Base-by-base conservation (phyloP, 2,329 filamentous ascomycete species). In the Sporothrix humicola region DNA sequence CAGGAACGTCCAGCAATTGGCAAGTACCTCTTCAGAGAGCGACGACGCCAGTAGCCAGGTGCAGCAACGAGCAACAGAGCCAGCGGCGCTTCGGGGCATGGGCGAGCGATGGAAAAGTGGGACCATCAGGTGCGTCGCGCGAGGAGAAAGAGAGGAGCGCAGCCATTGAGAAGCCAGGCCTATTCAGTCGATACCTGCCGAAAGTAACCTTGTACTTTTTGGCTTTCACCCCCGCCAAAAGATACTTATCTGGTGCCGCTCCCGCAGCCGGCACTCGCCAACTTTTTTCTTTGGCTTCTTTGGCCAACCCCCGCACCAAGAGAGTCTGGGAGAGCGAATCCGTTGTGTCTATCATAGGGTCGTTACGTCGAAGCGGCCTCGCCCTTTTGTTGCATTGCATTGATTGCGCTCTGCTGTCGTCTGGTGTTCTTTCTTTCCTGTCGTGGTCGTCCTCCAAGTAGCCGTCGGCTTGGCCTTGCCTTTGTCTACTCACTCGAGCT, bases 61-160 rank as follows among this genome's bases (percentile, higher is more conserved):
- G 15, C 61, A 66, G 61, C 12, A 46, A n/a, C 23, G 61, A 65
- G 42, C 20, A 50, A 10, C 68, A 58, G 37, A 56, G 63, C 72
- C 42, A 63, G 50, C 73, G 71, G 71, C 72, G 75, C 71, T 73
- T 75, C 74, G 73, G 75, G 71, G 74, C 54, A 72, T 70, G 72
- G 74, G 69, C 63, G 69, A 75, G 69, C 69, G 73, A 72, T 69
- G 20, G 54, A 70, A 73, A 70, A 73, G 72, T 58, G 72, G 72
- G 52, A 23, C 61, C 31, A 37, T 26, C 48, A 50, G 23, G 26
- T 61, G 72, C 66, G 72, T 69, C 72, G 66, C 72, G 56, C 56
- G 37, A 69, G 61, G 26, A 48, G 58, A 68, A 37, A 58, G 42
- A 73, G 48, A 13, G 37, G 23, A 31, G 48, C 31, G 26, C 31